Evolutionary conservation across 2,329 filamentous ascomycete species (phyloP), one percentile per base, ranked within the genome.

Genomic region (Myotisia sp.): DNA sequence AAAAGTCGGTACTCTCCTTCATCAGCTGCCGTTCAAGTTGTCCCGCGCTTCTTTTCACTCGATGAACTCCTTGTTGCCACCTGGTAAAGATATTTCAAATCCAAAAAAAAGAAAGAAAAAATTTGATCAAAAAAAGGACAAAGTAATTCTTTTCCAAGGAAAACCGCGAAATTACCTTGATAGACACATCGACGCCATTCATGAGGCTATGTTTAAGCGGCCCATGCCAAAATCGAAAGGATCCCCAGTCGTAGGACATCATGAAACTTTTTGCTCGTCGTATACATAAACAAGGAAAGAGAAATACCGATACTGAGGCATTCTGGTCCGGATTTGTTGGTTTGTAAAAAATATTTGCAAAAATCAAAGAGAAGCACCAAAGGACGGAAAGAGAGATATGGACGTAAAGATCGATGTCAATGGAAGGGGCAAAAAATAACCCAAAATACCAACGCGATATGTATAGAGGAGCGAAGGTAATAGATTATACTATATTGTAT

Each of bases 211-310:
- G n/a, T n/a, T n/a, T n/a, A n/a, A n/a, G n/a, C n/a, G n/a, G n/a
- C n/a, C n/a, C n/a, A n/a, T n/a, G n/a, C n/a, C n/a, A n/a, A n/a
- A n/a, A n/a, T n/a, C n/a, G n/a, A n/a, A n/a, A n/a, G n/a, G n/a
- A n/a, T n/a, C 33, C 48, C 48, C 51, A 53, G 47, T 45, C 51
- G 35, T 51, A 47, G 47, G 48, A 53, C 44, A 50, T 57, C 51
- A 51, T 59, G 51, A 56, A 51, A 54, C 49, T 50, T 56, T 32
- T 56, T 54, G 49, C 52, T 53, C 46, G 49, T 59, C 56, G 56
- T 59, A 58, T 57, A 58, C 53, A 60, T 57, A 49, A 53, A 7
- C 5, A 18, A 18, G 9, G 42, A 47, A 48, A 50, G 47, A 43
- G 41, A 34, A 33, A 38, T 39, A 42, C 41, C 40, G 44, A 46